phyloP scores from a whole-genome alignment of 139 green algal genomes.

The Deuterostichococcus epilithicus region DNA sequence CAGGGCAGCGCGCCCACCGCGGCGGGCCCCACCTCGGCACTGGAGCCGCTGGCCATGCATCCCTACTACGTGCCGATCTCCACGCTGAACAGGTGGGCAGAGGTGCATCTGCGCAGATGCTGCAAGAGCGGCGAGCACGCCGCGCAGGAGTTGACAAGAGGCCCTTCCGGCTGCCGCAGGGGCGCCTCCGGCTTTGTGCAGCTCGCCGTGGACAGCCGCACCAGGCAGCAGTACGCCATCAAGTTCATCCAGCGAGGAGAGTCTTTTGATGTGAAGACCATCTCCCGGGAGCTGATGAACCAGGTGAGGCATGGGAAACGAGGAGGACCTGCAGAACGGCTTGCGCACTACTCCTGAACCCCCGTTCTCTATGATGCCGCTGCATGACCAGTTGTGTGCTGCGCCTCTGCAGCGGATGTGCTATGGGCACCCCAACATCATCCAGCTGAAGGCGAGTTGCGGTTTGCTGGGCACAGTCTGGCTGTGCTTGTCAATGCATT shows the following conservation, averaged over 20 bases:
- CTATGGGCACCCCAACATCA: slow-evolving; percentile 3
- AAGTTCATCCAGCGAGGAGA: slow-evolving; percentile 80
- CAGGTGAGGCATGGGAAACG: no score
- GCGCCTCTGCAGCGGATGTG: not conserved
- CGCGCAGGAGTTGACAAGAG: no score
- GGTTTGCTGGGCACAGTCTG: no score
- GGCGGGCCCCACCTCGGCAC: not conserved
- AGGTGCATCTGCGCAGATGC: no score
- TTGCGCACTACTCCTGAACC: no score
- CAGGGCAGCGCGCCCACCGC: no score
- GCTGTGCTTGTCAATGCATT: no score
- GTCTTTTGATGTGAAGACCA: not conserved
- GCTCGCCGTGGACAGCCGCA: slow-evolving; percentile 65
- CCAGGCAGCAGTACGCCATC: slow-evolving; percentile 67
- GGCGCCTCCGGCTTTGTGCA: slow-evolving; percentile 90
- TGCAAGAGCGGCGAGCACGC: no score
- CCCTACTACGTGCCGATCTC: not conserved
- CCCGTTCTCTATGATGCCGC: no score
- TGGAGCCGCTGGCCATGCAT: not conserved
- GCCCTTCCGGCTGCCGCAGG: no score
- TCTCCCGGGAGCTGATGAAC: not conserved
- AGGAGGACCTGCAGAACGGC: no score
- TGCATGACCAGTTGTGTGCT: no score
- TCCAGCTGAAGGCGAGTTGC: slow-evolving; percentile 7
- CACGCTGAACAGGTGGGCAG: not conserved